Evolutionary conservation across 306 rosid genomes (phyloP).

Genomic region (Quercus glauca): DNA sequence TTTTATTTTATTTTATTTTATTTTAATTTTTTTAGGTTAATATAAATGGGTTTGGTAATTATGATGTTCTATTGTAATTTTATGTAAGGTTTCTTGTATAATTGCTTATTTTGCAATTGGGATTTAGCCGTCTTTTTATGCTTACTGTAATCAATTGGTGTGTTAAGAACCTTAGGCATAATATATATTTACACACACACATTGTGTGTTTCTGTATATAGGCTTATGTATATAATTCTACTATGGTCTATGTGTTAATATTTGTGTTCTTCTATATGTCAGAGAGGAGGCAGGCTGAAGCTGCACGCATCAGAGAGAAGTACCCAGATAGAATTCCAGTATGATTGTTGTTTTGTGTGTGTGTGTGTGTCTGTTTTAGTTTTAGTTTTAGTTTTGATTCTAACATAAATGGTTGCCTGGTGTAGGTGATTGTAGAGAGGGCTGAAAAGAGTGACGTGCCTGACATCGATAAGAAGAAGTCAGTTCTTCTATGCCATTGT

Average conservation of each 20-base stretch:
- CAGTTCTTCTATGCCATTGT: conserved; percentile 15
- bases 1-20: background rate
- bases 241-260: background rate
- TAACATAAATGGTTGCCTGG: conserved; percentile 4
- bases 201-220: no score
- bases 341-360: conserved; percentile 22
- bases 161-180: background rate
- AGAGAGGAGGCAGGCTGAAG: conserved; percentile 68
- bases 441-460: conserved; percentile 69
- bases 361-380: background rate
- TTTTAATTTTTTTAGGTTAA: background rate
- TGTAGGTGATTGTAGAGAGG: conserved; percentile 70
- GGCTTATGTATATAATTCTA: background rate
- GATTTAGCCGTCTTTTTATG: background rate
- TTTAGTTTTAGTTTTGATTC: background rate
- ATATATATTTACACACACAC: no score
- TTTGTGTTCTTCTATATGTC: conserved; percentile 11
- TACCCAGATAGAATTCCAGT: conserved; percentile 75
- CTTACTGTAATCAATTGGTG: background rate
- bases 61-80: background rate
- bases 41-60: background rate
- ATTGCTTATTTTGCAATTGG: background rate
- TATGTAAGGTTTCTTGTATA: background rate
- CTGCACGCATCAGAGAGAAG: conserved; percentile 60
- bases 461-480: conserved; percentile 64